Evolutionary conservation across 495 filamentous ascomycete genomes (phyloP), one percentile per base, ranked within the genome.

Genomic region (Glarea lozoyensis): DNA sequence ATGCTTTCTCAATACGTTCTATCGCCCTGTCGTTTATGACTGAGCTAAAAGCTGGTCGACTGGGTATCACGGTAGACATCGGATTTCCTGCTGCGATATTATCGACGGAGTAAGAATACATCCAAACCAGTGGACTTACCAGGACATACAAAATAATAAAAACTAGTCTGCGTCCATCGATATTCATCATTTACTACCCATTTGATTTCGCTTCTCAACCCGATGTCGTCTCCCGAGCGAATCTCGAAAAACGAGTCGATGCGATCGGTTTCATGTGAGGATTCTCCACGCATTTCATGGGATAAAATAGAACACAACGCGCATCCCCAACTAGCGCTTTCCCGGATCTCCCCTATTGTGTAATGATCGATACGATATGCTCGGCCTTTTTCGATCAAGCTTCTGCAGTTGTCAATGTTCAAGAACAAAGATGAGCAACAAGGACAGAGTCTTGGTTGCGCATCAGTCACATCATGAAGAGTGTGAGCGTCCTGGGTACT

Each of bases 21-120:
- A 13, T 40, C 17, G 38, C 22, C 29, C 15, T 40, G n/a, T 40
- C 38, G 22, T 40, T 17, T 29, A 23, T 27, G 38, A 40, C 23
- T 11, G 38, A 29, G 29, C 10, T 29, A 16, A 40, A 23, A 25
- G 18, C 9, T 4, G 23, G 4, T 40, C 38, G 38, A 40, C 38
- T 40, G 9, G 22, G 38, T 40, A 40, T 40, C 38, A 40, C 18
- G 9, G 4, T 40, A 40, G 38, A 40, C 29, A 40, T 40, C 9
- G 38, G 38, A 15, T 23, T 40, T 11, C 29, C 38, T 40, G 38
- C 23, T 29, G 15, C 6, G 23, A 23, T 27, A 23, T 29, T 9
- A 9, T 12, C 29, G 25, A 29, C n/a, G n/a, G n/a, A 19, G 25
- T 13, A 40, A 29, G 4, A 9, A 40, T 25, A 4, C 18, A 15